Evolutionary conservation across 2,329 filamentous ascomycete species (phyloP), one percentile per base, ranked within the genome.

Genomic region (Sporothrix pallida): DNA sequence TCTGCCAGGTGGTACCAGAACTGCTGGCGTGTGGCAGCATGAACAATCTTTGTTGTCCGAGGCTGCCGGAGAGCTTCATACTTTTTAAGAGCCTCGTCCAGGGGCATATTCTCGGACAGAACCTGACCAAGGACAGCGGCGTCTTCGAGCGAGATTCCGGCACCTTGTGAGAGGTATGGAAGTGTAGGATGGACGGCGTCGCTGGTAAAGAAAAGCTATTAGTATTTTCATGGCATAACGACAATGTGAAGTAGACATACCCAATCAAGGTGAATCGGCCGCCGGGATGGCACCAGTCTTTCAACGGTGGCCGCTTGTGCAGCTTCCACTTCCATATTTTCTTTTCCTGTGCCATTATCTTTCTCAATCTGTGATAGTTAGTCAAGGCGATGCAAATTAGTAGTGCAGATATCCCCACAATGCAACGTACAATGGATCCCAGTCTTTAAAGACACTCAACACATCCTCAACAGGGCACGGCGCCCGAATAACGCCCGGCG

Each of bases 251-350:
- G 12, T 26, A 5, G 5, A 31, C 48, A 44, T 70, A 70, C 68
- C 68, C 68, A 56, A 70, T 70, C 56, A 72, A 56, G 2, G 70
- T 74, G 37, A 74, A 74, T 20, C 63, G 71, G 7, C 73, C 70
- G 37, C 48, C 4, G 6, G 70, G 54, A 44, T 72, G 70, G 48
- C 67, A 70, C 70, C 70, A 74, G 44, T 72, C 50, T n/a, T 26
- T 13, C 62, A 72, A 44, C 42, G 72, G 70, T 20, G 70, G 63
- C 48, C 70, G 73, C 73, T 69, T 74, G 60, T 74, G 68, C 62
- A 74, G 70, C 62, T 74, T 74, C 73, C 73, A 74, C 65, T 67
- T 72, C 73, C 70, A 72, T 31, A 74, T 70, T 4, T 20, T 58
- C 56, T 74, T 71, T 42, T 72, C 71, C 13, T 69, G 62, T 6